A percentile compares a stretch with the other conserved stretches of the same genome.
These are phyloP conservation scores for Kurtzmaniella quercitrusa DNA, from an alignment of 1,139 yeast genomes.

Conservation along the genomic window DNA sequence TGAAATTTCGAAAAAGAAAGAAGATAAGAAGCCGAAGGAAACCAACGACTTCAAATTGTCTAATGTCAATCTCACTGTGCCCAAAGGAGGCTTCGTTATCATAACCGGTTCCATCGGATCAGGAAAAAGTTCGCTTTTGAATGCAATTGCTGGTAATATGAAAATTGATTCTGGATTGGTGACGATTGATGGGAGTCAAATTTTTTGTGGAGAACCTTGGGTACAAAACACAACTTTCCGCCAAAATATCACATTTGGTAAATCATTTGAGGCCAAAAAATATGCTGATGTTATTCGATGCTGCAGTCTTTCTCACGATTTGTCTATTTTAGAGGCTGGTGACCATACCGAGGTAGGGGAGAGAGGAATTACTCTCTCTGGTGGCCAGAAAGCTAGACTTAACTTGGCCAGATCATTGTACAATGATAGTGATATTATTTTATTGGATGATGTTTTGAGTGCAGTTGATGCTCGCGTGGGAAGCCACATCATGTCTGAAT, in stretches of 20 bases:
- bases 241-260: conserved; percentile 39
- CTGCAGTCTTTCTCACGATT: conserved; percentile 40
- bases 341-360: conserved; percentile 42
- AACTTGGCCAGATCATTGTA: conserved; percentile 42
- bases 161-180: conserved; percentile 27
- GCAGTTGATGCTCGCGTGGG: conserved; percentile 43
- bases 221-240: conserved; percentile 44
- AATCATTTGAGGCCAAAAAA: conserved; percentile 23
- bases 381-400: conserved; percentile 43
- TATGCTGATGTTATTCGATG: conserved; percentile 31
- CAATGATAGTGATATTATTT: conserved; percentile 27
- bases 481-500: conserved; percentile 31
- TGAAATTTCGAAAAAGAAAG: neutral
- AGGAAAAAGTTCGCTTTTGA: conserved; percentile 37
- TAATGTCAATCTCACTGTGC: conserved; percentile 26
- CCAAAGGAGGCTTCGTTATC: conserved; percentile 30
- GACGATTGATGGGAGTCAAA: conserved; percentile 22
- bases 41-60: conserved; percentile 18
- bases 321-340: conserved; percentile 28
- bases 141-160: conserved; percentile 38
- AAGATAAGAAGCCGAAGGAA: conserved; percentile 2
- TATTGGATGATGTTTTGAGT: conserved; percentile 40
- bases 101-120: conserved; percentile 41
- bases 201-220: conserved; percentile 39
- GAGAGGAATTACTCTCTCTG: conserved; percentile 40